These are phyloP conservation scores for Pestalotiopsis sp. DNA, from an alignment of 2,329 filamentous ascomycete species.

Conservation along the genomic window DNA sequence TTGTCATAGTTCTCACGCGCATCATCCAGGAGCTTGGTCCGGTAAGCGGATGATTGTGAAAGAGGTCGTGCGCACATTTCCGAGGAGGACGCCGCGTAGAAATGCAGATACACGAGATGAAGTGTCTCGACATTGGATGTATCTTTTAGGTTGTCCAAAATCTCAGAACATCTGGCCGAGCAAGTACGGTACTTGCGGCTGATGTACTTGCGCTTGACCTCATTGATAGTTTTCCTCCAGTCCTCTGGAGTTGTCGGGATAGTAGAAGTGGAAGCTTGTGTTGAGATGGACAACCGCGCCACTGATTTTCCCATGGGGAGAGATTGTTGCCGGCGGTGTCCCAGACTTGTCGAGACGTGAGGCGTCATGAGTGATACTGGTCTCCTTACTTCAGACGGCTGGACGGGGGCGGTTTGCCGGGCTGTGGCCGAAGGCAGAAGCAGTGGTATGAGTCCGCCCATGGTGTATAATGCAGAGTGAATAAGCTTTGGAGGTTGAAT, in stretches of 20 bases:
- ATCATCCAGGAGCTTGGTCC: constrained; percentile 51
- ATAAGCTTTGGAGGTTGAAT: background rate
- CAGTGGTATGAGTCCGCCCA: constrained; percentile 31
- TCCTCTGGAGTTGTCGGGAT: constrained; percentile 49
- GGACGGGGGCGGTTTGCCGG: constrained; percentile 14
- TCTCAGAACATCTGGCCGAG: constrained; percentile 54
- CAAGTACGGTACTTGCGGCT: constrained; percentile 56
- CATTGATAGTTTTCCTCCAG: constrained; percentile 53
- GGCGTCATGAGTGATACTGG: constrained; percentile 17
- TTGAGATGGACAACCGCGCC: constrained; percentile 23
- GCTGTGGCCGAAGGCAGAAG: constrained; percentile 22
- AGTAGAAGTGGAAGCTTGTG: constrained; percentile 26
- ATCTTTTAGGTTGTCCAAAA: constrained; percentile 51
- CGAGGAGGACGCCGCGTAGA: constrained; percentile 63
- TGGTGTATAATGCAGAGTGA: constrained; percentile 14
- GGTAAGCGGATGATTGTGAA: constrained; percentile 46
- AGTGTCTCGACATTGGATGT: constrained; percentile 49
- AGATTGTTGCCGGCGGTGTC: constrained; percentile 31
- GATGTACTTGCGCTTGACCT: constrained; percentile 58
- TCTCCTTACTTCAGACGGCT: constrained; percentile 18
- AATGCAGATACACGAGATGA: constrained; percentile 61
- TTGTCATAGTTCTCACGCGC: constrained; percentile 54
- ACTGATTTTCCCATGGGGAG: constrained; percentile 25
- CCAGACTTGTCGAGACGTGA: constrained; percentile 12
- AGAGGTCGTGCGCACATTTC: constrained; percentile 58